phyloP scores from a whole-genome alignment of 2,329 filamentous ascomycete species.

The Pseudocercospora macadamiae region DNA sequence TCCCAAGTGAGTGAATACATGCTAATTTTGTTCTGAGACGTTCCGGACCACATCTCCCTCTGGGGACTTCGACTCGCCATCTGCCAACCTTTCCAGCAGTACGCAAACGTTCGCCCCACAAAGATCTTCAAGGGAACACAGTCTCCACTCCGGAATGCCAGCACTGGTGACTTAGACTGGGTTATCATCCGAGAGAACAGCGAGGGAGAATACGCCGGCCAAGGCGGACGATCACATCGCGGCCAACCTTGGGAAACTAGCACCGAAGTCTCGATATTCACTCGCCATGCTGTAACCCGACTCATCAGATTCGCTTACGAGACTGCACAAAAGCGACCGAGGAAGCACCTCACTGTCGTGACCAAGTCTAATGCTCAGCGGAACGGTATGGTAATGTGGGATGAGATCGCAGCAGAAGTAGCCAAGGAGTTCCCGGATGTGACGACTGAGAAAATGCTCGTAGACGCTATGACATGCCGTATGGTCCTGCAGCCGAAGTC shows the following conservation, averaged over 20 bases:
- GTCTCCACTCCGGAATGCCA: constrained; percentile 58
- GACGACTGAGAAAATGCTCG: constrained; percentile 65
- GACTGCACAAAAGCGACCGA: constrained; percentile 58
- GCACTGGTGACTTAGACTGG: constrained; percentile 65
- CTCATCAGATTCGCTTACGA: constrained; percentile 68
- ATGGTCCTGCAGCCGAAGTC: constrained; percentile 65
- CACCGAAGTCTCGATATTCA: constrained; percentile 67
- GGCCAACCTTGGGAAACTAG: constrained; percentile 63
- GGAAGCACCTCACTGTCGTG: constrained; percentile 64
- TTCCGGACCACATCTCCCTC: constrained; percentile 54
- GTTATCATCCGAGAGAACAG: constrained; percentile 69
- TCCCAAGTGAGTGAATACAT: too few relatives aligned
- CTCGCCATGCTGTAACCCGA: constrained; percentile 60
- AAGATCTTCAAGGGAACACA: constrained; percentile 63
- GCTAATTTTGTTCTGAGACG: constrained; percentile 38
- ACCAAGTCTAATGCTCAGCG: constrained; percentile 69
- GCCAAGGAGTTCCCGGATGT: constrained; percentile 63
- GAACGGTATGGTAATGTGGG: constrained; percentile 71
- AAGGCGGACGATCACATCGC: constrained; percentile 64
- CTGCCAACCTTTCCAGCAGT: constrained; percentile 59
- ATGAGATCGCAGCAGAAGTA: constrained; percentile 61
- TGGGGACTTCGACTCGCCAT: constrained; percentile 61
- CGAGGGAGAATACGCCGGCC: constrained; percentile 68
- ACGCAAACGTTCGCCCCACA: constrained; percentile 62
- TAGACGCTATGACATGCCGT: constrained; percentile 67